Evolutionary conservation across 140 eudicot species (phyloP), one percentile per base, ranked within the genome.

Genomic region (Artemisia princeps): DNA sequence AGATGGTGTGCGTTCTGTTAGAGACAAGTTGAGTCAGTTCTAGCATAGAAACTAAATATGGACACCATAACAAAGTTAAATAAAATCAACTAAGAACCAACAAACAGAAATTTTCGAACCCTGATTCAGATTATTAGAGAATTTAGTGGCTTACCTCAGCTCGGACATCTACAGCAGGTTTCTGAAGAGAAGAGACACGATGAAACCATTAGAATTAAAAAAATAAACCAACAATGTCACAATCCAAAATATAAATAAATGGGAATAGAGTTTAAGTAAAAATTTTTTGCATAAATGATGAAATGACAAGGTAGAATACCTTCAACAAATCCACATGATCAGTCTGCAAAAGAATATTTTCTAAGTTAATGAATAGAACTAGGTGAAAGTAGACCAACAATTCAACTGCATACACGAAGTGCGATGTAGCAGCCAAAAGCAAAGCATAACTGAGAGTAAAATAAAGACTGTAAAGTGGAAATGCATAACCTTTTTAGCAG

Each of bases 121-220:
- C 15, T 7, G 53, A 48, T 48, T 48, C 53, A 13, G 53, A 48
- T 13, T 48, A 10, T 71, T 61, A 55, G 3, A 50, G 56, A 57
- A 65, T 22, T 65, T 64, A 55, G 30, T 22, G 71, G 56, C 76
- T 81, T 64, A 88, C 94, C 94, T 88, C 96, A 51, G 83, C 65
- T 70, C 96, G 88, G 23, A 76, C 84, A 70, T 88, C 94, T 59
- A 84, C 82, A 17, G 42, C 65, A 68, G 62, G 92, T 30, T 69
- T 84, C 94, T 87, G 85, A 33, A 72, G 50, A 79, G 55, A 58
- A 71, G 13, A 26, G 51, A 66, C 26, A n/a, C 10, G n/a, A 26
- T 15, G 16, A 52, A 68, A 64, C 26, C 11, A 24, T 55, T 26
- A 55, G 70, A 44, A 62, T 52, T 9, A 66, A 13, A 61, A 50